These are phyloP conservation scores for Phanerochaete sordida DNA, from an alignment of 768 basidiomycete genomes.

Conservation along the genomic window DNA sequence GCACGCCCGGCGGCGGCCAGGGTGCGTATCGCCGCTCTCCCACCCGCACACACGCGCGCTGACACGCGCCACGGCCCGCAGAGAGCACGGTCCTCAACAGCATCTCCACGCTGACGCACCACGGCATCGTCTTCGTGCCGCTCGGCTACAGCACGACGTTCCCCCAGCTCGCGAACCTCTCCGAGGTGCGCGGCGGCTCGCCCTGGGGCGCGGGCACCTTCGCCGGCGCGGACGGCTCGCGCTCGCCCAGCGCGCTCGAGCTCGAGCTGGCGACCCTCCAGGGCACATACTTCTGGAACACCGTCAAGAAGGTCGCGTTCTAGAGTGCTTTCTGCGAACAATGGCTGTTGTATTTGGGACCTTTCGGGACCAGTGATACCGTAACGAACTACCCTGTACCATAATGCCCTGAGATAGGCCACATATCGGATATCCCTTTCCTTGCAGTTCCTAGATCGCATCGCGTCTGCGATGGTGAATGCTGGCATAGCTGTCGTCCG, in stretches of 20 bases:
- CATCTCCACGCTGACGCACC: constrained; percentile 50
- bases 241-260: constrained; percentile 32
- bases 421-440: neutral
- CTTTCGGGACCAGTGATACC: neutral
- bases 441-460: neutral
- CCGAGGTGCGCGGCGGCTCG: constrained; percentile 51
- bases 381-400: neutral
- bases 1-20: constrained; percentile 78
- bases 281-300: constrained; percentile 13
- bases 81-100: constrained; percentile 35
- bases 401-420: neutral
- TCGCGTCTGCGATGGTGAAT: neutral
- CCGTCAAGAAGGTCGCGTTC: constrained; percentile 14
- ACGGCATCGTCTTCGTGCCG: constrained; percentile 51
- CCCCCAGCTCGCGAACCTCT: constrained; percentile 35
- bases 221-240: constrained; percentile 50
- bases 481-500: neutral
- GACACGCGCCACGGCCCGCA: neutral
- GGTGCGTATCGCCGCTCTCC: constrained; percentile 19
- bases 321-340: neutral
- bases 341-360: neutral
- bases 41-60: neutral
- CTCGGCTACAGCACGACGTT: constrained; percentile 46
- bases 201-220: constrained; percentile 82
- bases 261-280: constrained; percentile 11